These are phyloP conservation scores for Populus trichocarpa DNA, from an alignment of 441 rosid genomes.

Conservation along the genomic window DNA sequence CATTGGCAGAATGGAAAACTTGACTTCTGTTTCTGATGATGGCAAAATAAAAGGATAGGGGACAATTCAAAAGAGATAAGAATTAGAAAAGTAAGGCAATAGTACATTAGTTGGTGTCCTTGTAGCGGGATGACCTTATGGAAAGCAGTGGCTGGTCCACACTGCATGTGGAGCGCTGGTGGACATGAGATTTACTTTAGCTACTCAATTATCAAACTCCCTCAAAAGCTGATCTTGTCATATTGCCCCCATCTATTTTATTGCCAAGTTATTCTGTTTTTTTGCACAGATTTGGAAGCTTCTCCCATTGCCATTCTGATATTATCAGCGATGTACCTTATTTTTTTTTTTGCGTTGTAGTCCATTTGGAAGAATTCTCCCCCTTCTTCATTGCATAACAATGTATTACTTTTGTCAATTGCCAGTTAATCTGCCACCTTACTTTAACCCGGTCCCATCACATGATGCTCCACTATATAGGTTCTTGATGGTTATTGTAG, in stretches of 20 bases:
- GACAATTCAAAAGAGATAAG: not conserved
- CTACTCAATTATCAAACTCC: constrained; percentile 15
- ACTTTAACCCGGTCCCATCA: constrained; percentile 14
- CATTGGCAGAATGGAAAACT: constrained; percentile 2
- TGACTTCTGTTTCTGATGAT: constrained; percentile 5
- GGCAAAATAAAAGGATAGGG: not conserved
- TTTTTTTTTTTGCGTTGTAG: not conserved
- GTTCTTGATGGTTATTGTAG: constrained; percentile 6
- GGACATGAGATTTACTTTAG: constrained; percentile 15
- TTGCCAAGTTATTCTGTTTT: constrained; percentile 24
- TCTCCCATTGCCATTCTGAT: constrained; percentile 9
- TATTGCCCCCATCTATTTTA: constrained; percentile 14
- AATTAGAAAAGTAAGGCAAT: not conserved
- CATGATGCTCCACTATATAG: constrained; percentile 16
- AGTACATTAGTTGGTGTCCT: not conserved
- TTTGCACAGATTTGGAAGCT: constrained; percentile 17
- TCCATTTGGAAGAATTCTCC: not conserved
- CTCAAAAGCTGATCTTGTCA: constrained; percentile 11
- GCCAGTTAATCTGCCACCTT: not conserved
- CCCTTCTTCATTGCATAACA: constrained; percentile 2
- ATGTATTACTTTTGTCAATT: constrained; percentile 12
- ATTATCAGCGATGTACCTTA: constrained; percentile 1
- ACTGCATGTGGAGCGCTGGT: constrained; percentile 19
- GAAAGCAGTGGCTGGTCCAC: not conserved
- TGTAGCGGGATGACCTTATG: not conserved